Evolutionary conservation across 176 grass and related monocot genomes (phyloP).

Genomic region (Thinopyrum elongatum): DNA sequence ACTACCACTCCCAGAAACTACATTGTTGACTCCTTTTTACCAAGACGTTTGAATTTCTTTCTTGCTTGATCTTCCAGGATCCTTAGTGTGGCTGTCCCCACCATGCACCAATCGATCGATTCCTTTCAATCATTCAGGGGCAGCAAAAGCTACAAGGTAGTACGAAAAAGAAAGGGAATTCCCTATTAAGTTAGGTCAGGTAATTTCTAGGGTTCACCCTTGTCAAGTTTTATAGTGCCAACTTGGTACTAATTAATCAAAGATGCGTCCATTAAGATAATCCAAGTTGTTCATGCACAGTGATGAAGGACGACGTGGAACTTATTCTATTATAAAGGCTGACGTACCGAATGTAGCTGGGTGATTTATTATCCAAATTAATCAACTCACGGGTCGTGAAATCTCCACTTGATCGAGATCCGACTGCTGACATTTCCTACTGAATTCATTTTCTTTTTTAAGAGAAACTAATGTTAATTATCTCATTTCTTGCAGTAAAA

Average conservation of each 20-base stretch:
- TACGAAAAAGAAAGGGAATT: constrained; percentile 22
- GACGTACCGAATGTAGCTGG: constrained; percentile 35
- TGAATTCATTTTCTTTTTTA: not conserved
- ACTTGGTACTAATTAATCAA: constrained; percentile 36
- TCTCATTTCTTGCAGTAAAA: not conserved
- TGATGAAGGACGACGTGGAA: constrained; percentile 24
- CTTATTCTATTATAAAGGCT: constrained; percentile 27
- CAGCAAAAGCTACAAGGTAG: constrained; percentile 33
- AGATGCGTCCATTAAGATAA: not conserved
- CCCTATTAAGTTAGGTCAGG: constrained; percentile 22
- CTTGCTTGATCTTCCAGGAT: constrained; percentile 35
- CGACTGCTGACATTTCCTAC: not conserved
- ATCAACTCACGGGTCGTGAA: not conserved
- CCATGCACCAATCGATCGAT: constrained; percentile 36
- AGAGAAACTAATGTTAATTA: not conserved
- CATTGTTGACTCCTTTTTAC: constrained; percentile 45
- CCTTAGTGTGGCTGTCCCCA: constrained; percentile 37
- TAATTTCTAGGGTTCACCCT: constrained; percentile 29
- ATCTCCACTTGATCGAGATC: constrained; percentile 11
- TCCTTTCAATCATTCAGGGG: constrained; percentile 50
- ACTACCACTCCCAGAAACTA: constrained; percentile 28
- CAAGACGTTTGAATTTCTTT: constrained; percentile 30
- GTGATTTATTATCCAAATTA: constrained; percentile 21
- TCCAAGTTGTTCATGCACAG: constrained; percentile 28
- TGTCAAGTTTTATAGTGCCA: constrained; percentile 31